Evolutionary conservation across 805 yeast genomes (phyloP), one percentile per base, ranked within the genome.

Genomic region (Ogataea henricii): DNA sequence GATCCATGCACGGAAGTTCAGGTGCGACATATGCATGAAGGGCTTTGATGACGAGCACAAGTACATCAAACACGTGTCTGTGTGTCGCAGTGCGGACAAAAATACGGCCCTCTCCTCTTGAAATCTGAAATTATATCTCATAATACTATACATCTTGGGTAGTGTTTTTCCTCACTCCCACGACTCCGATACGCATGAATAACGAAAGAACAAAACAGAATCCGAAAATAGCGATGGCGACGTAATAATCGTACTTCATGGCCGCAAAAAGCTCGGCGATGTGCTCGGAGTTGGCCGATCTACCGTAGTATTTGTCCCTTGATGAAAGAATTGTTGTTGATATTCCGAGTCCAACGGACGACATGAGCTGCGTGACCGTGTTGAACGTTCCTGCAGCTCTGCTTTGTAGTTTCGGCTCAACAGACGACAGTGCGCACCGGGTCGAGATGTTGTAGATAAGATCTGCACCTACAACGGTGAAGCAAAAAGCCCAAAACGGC

Each of bases 1-100:
- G 60, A 85, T 83, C 1, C 99, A 92, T 64, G 68, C 71, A 35
- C 76, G 83, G 49, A 60, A 66, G 40, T 79, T 64, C 61, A 72
- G 70, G 48, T 84, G 89, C 61, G 70, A 66, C 1, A 51, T 56
- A 22, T 84, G 89, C 59, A 68, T 73, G n/a, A 72, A 68, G 56
- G 74, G 77, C 49, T 84, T 82, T 53, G 76, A 75, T 20, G 71
- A 66, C 46, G 68, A 71, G 49, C 67, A 67, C 8, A 75, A 72
- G 50, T 66, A 67, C 45, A 56, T 65, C 12, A 68, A 66, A 42
- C 87, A 82, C 60, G 40, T 57, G 51, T 53, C 56, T 35, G 30
- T 43, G 8, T 64, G 68, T 42, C 37, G 25, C 4, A 3, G 17
- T 10, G 7, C 25, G 4, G 21, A 6, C 7, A 33, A 25, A 25